Percentiles rank a stretch among this genome's conserved stretches.
phyloP scores from a whole-genome alignment of 2,329 filamentous ascomycete genomes.

The Bipolaris victoriae region DNA sequence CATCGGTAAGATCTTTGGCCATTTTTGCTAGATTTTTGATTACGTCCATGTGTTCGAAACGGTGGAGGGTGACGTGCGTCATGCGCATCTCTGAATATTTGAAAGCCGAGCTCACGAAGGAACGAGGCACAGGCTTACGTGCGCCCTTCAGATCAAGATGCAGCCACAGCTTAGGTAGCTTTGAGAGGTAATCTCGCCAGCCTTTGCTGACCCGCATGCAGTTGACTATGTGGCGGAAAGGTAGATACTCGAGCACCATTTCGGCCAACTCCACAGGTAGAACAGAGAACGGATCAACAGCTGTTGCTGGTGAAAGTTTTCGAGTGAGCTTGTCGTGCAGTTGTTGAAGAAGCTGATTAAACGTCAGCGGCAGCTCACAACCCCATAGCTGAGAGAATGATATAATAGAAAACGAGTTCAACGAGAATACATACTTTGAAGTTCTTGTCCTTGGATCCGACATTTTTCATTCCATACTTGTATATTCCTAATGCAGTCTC shows the following conservation, averaged over 20 bases:
- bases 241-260: slow-evolving; percentile 59
- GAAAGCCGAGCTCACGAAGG: slow-evolving; percentile 53
- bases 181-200: slow-evolving; percentile 61
- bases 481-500: slow-evolving; percentile 64
- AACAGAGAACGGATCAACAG: slow-evolving; percentile 59
- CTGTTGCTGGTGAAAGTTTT: slow-evolving; percentile 51
- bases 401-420: background rate
- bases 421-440: slow-evolving; percentile 31
- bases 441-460: slow-evolving; percentile 49
- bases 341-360: slow-evolving; percentile 50
- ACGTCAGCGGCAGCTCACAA: background rate
- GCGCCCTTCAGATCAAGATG: slow-evolving; percentile 60
- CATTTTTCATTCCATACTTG: slow-evolving; percentile 61
- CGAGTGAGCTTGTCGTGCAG: slow-evolving; percentile 56
- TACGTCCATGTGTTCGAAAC: slow-evolving; percentile 50
- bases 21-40: slow-evolving; percentile 48
- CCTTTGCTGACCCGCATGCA: slow-evolving; percentile 61
- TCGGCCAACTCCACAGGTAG: slow-evolving; percentile 62
- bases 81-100: slow-evolving; percentile 48
- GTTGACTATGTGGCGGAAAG: slow-evolving; percentile 59
- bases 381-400: background rate
- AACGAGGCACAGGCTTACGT: slow-evolving; percentile 49
- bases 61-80: slow-evolving; percentile 40
- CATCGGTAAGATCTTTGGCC: slow-evolving; percentile 43
- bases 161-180: slow-evolving; percentile 57